Conservation (phyloP, 179 eudicot species). For the Beta macrorhiza region DNA sequence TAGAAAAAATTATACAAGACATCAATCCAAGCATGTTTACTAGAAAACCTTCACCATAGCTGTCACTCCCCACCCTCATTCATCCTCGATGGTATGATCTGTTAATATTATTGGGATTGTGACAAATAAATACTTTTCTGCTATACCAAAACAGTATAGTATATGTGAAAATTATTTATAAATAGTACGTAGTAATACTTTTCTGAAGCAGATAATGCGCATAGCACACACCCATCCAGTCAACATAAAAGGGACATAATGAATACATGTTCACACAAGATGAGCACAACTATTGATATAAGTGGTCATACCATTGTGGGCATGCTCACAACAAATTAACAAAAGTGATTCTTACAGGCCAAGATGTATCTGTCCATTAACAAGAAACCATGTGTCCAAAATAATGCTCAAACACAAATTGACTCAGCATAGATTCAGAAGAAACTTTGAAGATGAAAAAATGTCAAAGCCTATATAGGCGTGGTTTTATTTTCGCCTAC, state of each 20-base stretch:
- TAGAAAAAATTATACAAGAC: too few species aligned
- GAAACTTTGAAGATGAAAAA: not conserved
- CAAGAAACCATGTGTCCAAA: not conserved
- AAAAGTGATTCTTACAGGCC: not conserved
- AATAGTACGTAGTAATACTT: not conserved
- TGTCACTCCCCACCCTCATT: too few species aligned
- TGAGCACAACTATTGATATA: not conserved
- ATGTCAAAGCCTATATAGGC: not conserved
- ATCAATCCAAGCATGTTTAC: too few species aligned
- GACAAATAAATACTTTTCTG: too few species aligned
- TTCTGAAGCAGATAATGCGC: not conserved
- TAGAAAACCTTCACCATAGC: too few species aligned
- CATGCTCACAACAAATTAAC: too few species aligned
- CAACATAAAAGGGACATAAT: not conserved
- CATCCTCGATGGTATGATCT: too few species aligned
- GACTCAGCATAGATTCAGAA: not conserved
- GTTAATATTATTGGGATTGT: too few species aligned
- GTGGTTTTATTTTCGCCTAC: too few species aligned
- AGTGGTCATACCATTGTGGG: not conserved
- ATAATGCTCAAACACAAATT: not conserved
- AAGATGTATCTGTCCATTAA: not conserved
- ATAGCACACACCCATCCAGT: not conserved
- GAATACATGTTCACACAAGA: not conserved
- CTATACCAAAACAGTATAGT: too few species aligned
- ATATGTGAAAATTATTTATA: too few species aligned